These are phyloP conservation scores for Pythium dissotocum DNA, from an alignment of 352 stramenopile species.

Conservation along the genomic window DNA sequence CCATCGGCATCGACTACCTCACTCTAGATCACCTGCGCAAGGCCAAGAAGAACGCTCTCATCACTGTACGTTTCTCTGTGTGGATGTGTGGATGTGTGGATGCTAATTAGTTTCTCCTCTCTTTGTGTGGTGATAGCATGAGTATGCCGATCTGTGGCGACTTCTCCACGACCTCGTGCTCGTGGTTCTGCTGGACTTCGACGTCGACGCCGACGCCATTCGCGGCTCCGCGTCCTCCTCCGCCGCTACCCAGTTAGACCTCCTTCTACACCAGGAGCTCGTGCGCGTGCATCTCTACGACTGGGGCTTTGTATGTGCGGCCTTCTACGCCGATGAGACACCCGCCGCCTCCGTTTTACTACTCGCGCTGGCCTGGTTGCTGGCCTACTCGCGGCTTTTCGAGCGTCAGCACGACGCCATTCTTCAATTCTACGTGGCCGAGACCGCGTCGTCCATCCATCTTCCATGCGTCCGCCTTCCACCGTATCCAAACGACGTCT, in stretches of 20 bases:
- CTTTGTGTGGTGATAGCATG: constrained; percentile 29
- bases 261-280: constrained; percentile 37
- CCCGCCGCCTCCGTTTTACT: constrained; percentile 40
- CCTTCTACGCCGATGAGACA: constrained; percentile 36
- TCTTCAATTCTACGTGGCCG: constrained; percentile 34
- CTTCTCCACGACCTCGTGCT: constrained; percentile 69
- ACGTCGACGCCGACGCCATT: constrained; percentile 47
- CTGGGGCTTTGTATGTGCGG: constrained; percentile 57
- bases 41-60: constrained; percentile 54
- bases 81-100: neutral
- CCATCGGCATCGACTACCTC: constrained; percentile 52
- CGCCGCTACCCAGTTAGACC: constrained; percentile 23
- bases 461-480: constrained; percentile 4
- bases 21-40: constrained; percentile 55
- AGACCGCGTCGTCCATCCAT: neutral
- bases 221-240: neutral
- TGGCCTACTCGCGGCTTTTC: constrained; percentile 52
- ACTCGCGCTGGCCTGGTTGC: constrained; percentile 51
- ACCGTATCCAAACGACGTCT: constrained; percentile 46
- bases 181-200: constrained; percentile 58
- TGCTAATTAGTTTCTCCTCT: constrained; percentile 1
- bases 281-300: constrained; percentile 63
- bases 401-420: constrained; percentile 46
- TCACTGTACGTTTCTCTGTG: constrained; percentile 23
- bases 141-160: constrained; percentile 53